Conservation (phyloP, 345 rosid species). For the Corymbia maculata region DNA sequence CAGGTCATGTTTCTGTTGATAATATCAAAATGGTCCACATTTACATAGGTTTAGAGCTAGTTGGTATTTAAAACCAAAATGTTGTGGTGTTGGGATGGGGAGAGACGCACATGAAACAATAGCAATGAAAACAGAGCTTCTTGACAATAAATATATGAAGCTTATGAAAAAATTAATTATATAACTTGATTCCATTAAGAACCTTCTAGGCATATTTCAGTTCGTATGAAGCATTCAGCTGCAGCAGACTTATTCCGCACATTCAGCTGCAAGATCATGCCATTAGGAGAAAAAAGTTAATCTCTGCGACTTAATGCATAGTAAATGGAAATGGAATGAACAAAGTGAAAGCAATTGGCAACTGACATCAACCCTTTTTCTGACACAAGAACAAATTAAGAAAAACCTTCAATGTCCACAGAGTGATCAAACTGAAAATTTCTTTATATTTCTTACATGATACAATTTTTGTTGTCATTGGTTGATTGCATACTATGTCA, state of each 20-base stretch:
- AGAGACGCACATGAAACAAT: background rate
- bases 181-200: background rate
- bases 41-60: background rate
- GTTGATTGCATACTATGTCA: background rate
- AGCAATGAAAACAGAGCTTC: background rate
- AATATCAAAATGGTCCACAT: background rate
- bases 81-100: background rate
- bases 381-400: background rate
- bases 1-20: background rate
- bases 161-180: background rate
- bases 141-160: background rate
- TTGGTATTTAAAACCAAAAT: background rate
- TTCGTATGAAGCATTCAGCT: conserved; percentile 80
- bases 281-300: conserved; percentile 1
- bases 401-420: background rate
- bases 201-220: conserved; percentile 97
- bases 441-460: background rate
- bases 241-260: conserved; percentile 95
- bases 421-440: background rate
- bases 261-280: conserved; percentile 57
- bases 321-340: background rate
- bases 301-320: background rate
- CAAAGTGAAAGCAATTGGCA: background rate
- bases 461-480: background rate
- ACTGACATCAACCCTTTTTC: background rate